Conservation (phyloP, 78 protist genomes). For the Monosiga brevicollis region DNA sequence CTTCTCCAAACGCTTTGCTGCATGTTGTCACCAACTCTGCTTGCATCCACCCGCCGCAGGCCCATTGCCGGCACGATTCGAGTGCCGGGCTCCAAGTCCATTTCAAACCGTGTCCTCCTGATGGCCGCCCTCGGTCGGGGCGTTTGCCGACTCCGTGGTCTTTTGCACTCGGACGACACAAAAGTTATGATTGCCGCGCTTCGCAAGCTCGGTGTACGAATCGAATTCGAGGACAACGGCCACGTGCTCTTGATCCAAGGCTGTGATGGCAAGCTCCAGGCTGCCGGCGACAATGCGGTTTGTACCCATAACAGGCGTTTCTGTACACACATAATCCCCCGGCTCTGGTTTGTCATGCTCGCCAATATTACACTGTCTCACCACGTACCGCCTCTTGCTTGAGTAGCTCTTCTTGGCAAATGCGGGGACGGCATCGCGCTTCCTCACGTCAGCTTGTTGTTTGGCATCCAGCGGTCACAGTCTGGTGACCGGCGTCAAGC, state of each 20-base stretch:
- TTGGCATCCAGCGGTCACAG: not conserved
- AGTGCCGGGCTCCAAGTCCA: constrained; percentile 66
- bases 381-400: too few relatives aligned
- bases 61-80: not conserved
- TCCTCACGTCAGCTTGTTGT: constrained; percentile 33
- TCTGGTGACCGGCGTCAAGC: constrained; percentile 29
- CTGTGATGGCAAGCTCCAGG: not conserved
- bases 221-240: not conserved
- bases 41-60: too few relatives aligned
- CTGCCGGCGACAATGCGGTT: constrained; percentile 2
- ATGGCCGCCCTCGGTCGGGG: constrained; percentile 57
- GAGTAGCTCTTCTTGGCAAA: constrained; percentile 51
- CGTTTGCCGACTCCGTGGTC: constrained; percentile 11
- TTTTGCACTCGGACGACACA: constrained; percentile 64
- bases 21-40: too few relatives aligned
- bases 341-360: too few relatives aligned
- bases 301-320: too few relatives aligned
- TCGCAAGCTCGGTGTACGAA: not conserved
- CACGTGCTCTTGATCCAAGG: not conserved
- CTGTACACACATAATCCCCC: too few relatives aligned
- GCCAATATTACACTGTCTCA: too few relatives aligned
- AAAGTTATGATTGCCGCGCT: constrained; percentile 2
- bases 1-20: too few relatives aligned
- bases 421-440: constrained; percentile 66
- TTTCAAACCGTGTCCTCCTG: constrained; percentile 61